phyloP scores from a whole-genome alignment of 176 grass and related monocot genomes.

The Echinochloa phyllopogon region DNA sequence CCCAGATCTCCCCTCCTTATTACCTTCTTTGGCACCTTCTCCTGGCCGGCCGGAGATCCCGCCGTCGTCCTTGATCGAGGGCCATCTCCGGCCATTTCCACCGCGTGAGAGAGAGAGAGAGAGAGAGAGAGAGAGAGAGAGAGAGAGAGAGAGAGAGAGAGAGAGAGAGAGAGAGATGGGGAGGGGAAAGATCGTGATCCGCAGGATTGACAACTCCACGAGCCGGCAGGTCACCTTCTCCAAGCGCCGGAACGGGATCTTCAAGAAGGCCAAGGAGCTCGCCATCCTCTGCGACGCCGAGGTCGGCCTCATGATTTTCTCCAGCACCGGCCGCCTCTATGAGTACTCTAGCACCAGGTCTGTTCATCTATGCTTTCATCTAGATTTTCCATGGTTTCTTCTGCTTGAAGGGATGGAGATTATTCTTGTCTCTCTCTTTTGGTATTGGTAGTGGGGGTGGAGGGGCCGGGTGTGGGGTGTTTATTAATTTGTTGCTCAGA shows the following conservation, averaged over 20 bases:
- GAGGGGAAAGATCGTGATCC: slow-evolving; percentile 90
- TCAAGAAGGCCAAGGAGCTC: slow-evolving; percentile 94
- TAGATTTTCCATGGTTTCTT: not conserved
- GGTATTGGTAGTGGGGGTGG: too few relatives aligned
- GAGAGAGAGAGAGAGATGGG: slow-evolving; percentile 52
- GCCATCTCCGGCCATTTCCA: not conserved
- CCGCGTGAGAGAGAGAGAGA: not conserved
- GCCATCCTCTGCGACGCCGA: slow-evolving; percentile 94
- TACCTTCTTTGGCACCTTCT: slow-evolving; percentile 45
- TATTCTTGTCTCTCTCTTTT: not conserved
- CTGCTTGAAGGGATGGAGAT: not conserved
- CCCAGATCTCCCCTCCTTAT: slow-evolving; percentile 45
- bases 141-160: not conserved
- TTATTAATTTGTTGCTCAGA: slow-evolving; percentile 14
- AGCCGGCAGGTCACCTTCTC: slow-evolving; percentile 93
- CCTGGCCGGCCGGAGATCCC: slow-evolving; percentile 21
- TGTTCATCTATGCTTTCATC: not conserved
- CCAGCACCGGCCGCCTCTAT: slow-evolving; percentile 87
- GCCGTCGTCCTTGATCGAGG: not conserved
- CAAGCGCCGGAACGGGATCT: slow-evolving; percentile 82
- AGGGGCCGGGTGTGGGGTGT: too few relatives aligned
- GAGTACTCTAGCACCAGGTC: slow-evolving; percentile 88
- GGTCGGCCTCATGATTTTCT: slow-evolving; percentile 90
- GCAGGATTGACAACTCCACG: slow-evolving; percentile 93
- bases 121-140: slow-evolving; percentile 39